Conservation (phyloP, 495 filamentous ascomycete genomes). For the Talaromyces thailandensis region DNA sequence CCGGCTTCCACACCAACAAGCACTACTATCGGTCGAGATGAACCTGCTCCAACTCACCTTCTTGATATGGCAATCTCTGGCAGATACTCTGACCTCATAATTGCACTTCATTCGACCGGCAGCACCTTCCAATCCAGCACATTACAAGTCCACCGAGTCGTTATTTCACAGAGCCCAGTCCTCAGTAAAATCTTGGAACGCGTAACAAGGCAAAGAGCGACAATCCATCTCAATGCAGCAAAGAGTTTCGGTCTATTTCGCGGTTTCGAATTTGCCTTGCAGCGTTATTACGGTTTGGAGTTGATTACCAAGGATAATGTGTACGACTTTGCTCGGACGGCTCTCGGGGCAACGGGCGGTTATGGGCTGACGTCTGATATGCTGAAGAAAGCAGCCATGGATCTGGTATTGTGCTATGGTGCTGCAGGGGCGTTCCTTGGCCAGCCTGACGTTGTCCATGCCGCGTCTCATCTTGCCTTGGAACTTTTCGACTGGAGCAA, state of each 20-base stretch:
- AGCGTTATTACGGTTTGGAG: constrained; percentile 19
- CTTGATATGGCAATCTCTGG: neutral
- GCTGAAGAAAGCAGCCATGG: constrained; percentile 14
- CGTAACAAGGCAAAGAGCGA: neutral
- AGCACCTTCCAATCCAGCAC: constrained; percentile 9
- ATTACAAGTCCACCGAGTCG: constrained; percentile 13
- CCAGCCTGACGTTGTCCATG: constrained; percentile 11
- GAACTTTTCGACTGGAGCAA: constrained; percentile 19
- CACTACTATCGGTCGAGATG: neutral
- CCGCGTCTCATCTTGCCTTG: constrained; percentile 18
- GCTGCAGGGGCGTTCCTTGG: constrained; percentile 21
- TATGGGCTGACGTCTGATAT: neutral
- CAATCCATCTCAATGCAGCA: constrained; percentile 12
- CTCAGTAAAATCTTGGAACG: neutral
- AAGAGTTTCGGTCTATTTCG: constrained; percentile 13
- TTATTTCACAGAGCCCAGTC: constrained; percentile 8
- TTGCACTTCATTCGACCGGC: constrained; percentile 12
- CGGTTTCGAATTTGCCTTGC: constrained; percentile 19
- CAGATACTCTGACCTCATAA: constrained; percentile 13
- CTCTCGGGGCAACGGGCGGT: constrained; percentile 6
- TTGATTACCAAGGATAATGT: constrained; percentile 9
- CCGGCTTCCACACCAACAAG: neutral
- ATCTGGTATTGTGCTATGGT: constrained; percentile 24
- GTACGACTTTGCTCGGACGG: constrained; percentile 4
- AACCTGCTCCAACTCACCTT: neutral